Evolutionary conservation across 148 eudicot species (phyloP).

Genomic region (Rhododendron vialii): DNA sequence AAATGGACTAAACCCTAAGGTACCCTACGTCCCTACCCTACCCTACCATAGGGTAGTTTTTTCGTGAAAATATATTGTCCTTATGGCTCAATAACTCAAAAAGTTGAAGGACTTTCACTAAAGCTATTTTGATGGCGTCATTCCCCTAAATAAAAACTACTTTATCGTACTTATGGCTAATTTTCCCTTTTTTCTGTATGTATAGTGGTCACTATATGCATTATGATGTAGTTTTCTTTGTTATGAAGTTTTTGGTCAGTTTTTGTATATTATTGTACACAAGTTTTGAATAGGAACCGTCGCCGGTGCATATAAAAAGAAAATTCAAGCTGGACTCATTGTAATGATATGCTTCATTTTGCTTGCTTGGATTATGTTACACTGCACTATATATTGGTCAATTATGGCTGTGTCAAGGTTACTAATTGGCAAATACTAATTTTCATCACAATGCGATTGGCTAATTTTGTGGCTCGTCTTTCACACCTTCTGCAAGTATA

Average conservation of each 20-base stretch:
- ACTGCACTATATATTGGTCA: neutral
- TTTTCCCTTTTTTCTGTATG: too few species aligned
- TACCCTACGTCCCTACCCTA: too few species aligned
- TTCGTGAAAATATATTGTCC: too few species aligned
- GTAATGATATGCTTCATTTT: neutral
- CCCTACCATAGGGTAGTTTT: too few species aligned
- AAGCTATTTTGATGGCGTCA: too few species aligned
- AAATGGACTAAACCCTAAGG: too few species aligned
- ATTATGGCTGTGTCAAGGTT: neutral
- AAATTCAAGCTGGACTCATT: neutral
- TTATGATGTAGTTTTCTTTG: neutral
- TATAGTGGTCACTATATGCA: neutral
- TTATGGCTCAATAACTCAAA: too few species aligned
- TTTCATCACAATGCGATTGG: neutral
- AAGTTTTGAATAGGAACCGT: neutral
- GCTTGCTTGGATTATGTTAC: neutral
- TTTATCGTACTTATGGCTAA: too few species aligned
- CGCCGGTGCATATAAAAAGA: neutral
- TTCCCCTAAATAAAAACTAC: too few species aligned
- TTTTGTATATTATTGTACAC: neutral
- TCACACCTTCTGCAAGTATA: neutral
- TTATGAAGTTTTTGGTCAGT: neutral
- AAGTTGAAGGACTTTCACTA: too few species aligned
- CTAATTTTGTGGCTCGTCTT: neutral
- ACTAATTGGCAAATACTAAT: neutral